Evolutionary conservation across 225 moss, liverwort and hornwort species (phyloP).

Genomic region (Neckera pumila): DNA sequence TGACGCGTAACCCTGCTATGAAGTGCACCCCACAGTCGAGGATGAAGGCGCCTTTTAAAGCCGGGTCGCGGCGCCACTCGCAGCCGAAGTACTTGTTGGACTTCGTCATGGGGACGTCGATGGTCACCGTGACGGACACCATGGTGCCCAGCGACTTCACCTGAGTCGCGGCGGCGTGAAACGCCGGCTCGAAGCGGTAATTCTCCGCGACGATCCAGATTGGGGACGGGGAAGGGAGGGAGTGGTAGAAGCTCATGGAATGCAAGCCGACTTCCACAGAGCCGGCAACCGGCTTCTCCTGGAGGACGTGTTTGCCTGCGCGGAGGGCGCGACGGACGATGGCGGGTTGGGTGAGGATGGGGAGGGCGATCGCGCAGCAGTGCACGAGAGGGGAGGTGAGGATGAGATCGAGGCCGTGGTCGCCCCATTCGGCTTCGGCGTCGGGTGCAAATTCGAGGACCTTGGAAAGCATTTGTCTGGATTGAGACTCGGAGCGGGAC

Average conservation of each 20-base stretch:
- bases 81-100: constrained; percentile 77
- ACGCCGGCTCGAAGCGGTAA: constrained; percentile 84
- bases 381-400: constrained; percentile 57
- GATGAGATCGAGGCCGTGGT: constrained; percentile 54
- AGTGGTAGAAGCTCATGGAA: constrained; percentile 10
- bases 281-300: constrained; percentile 93
- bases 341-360: constrained; percentile 65
- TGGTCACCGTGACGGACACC: constrained; percentile 63
- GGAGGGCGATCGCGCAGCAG: constrained; percentile 75
- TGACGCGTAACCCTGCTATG: constrained; percentile 71
- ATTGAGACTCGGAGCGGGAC: constrained; percentile 69
- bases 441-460: constrained; percentile 59
- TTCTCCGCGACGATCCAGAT: constrained; percentile 94
- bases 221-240: constrained; percentile 5
- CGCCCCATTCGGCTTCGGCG: constrained; percentile 76
- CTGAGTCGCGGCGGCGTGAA: constrained; percentile 56
- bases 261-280: constrained; percentile 17
- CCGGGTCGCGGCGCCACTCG: constrained; percentile 77
- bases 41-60: constrained; percentile 76
- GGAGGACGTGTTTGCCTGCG: constrained; percentile 84
- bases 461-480: constrained; percentile 34
- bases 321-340: constrained; percentile 59
- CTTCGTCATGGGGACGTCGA: constrained; percentile 76
- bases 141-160: constrained; percentile 61
- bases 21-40: constrained; percentile 91